These are phyloP conservation scores for Boletus pseudopeckii DNA, from an alignment of 768 basidiomycete genomes.

Conservation along the genomic window DNA sequence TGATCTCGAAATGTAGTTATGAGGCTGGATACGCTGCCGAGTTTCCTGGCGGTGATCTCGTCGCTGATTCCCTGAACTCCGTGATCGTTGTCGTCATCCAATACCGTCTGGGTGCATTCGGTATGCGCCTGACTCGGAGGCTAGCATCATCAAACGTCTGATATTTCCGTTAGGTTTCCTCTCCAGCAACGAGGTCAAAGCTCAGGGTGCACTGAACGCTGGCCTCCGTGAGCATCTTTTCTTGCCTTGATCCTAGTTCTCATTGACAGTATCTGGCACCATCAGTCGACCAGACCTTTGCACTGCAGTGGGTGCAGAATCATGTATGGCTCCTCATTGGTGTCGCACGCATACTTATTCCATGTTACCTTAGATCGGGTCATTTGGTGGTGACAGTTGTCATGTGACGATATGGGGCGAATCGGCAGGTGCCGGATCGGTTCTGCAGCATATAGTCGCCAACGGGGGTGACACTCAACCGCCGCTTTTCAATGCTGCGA, in stretches of 20 bases:
- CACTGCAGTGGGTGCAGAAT: slow-evolving; percentile 36
- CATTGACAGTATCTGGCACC: background rate
- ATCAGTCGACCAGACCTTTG: slow-evolving; percentile 37
- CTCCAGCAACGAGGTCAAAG: slow-evolving; percentile 28
- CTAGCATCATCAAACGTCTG: background rate
- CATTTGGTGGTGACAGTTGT: slow-evolving; percentile 33
- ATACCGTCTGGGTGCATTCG: slow-evolving; percentile 37
- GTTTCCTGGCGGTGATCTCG: slow-evolving; percentile 23
- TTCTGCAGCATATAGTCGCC: slow-evolving; percentile 35
- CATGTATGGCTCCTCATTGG: slow-evolving; percentile 19
- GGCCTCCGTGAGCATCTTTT: slow-evolving; percentile 28
- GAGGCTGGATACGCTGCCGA: slow-evolving; percentile 11
- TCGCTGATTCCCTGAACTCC: slow-evolving; percentile 21
- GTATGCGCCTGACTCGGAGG: slow-evolving; percentile 5
- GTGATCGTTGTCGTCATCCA: slow-evolving; percentile 31
- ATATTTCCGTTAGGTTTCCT: slow-evolving; percentile 30
- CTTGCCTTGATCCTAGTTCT: background rate
- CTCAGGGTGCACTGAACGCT: slow-evolving; percentile 32
- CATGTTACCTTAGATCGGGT: slow-evolving; percentile 24
- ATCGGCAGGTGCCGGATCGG: slow-evolving; percentile 35
- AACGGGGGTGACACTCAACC: slow-evolving; percentile 33
- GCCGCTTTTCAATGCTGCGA: slow-evolving; percentile 31
- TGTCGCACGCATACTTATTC: background rate
- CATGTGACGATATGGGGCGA: slow-evolving; percentile 38
- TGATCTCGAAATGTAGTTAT: slow-evolving; percentile 20